Conservation (phyloP, 2,329 filamentous ascomycete species). For the Ploettnerulaceae sp. region DNA sequence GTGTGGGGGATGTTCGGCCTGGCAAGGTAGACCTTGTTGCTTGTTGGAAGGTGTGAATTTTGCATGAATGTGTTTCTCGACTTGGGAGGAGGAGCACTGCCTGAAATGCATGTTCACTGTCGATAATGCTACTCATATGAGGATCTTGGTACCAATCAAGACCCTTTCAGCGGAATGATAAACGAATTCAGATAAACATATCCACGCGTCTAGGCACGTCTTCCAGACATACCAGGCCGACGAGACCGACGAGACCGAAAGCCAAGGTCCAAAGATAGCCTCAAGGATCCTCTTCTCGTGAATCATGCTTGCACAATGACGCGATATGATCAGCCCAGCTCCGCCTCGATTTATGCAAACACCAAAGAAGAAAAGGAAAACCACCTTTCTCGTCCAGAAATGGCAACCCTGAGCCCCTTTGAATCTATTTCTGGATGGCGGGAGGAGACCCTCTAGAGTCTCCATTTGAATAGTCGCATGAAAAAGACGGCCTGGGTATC, state of each 20-base stretch:
- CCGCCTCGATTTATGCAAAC: conserved; percentile 23
- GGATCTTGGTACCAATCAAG: conserved; percentile 22
- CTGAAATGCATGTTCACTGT: conserved; percentile 23
- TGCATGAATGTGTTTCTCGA: conserved; percentile 27
- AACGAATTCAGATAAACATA: conserved; percentile 16
- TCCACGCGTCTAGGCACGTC: conserved; percentile 19
- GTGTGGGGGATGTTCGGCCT: conserved; percentile 13
- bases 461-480: background rate
- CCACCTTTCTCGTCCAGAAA: conserved; percentile 6
- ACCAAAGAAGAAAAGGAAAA: conserved; percentile 11
- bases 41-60: background rate
- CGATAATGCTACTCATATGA: conserved; percentile 29
- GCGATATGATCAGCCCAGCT: conserved; percentile 16
- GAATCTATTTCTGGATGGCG: conserved; percentile 16
- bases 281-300: conserved; percentile 15
- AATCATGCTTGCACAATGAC: conserved; percentile 26
- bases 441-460: background rate
- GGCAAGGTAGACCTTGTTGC: conserved; percentile 10
- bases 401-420: conserved; percentile 13
- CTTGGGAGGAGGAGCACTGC: conserved; percentile 18
- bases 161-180: conserved; percentile 7
- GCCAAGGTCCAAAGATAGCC: conserved; percentile 1
- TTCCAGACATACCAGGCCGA: conserved; percentile 9
- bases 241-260: conserved; percentile 7
- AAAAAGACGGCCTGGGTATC: background rate